Percentiles rank a stretch among this genome's conserved stretches.
These are phyloP conservation scores for Lanmaoa rubissima DNA, from an alignment of 768 basidiomycete genomes.

Conservation along the genomic window DNA sequence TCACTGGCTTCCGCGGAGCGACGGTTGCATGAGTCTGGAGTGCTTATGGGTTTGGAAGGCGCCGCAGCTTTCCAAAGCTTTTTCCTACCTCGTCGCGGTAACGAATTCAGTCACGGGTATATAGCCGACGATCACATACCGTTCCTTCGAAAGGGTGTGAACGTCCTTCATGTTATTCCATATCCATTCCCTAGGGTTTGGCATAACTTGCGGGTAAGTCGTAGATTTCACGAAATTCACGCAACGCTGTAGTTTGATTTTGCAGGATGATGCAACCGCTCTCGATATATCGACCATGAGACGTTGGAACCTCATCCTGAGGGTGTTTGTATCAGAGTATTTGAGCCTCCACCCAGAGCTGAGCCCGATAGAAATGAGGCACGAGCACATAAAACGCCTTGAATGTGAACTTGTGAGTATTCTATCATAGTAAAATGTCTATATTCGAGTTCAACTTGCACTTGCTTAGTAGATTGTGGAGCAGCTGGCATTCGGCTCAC, in stretches of 20 bases:
- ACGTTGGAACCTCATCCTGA: conserved; percentile 84
- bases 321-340: conserved; percentile 91
- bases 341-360: conserved; percentile 61
- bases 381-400: conserved; percentile 35
- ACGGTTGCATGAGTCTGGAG: conserved; percentile 62
- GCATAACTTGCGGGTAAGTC: conserved; percentile 73
- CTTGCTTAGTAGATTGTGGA: conserved; percentile 19
- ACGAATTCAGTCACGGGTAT: conserved; percentile 46
- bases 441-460: background rate
- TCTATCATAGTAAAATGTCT: background rate
- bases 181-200: conserved; percentile 88
- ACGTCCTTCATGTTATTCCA: conserved; percentile 85
- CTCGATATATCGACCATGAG: conserved; percentile 83
- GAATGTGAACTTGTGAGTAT: conserved; percentile 48
- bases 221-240: background rate
- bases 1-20: conserved; percentile 69
- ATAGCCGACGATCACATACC: conserved; percentile 95
- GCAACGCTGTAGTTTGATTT: conserved; percentile 1
- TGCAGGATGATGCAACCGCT: conserved; percentile 85
- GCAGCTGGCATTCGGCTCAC: background rate
- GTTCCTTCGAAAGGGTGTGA: conserved; percentile 80
- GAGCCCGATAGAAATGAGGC: conserved; percentile 26
- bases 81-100: conserved; percentile 52
- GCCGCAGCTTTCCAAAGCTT: conserved; percentile 54
- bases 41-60: conserved; percentile 51